phyloP scores from a whole-genome alignment of 306 rosid species.

The Ormosia emarginata region DNA sequence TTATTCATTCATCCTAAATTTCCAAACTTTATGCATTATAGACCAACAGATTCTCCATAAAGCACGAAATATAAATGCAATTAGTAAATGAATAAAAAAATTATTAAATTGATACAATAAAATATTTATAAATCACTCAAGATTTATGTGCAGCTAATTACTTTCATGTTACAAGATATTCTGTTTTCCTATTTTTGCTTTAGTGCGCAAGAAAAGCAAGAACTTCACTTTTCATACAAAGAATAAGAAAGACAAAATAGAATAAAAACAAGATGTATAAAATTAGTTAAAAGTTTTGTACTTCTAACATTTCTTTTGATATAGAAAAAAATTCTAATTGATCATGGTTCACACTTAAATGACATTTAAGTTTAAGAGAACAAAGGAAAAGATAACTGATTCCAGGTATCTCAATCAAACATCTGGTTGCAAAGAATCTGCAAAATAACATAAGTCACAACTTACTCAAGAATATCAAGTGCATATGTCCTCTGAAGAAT shows the following conservation, averaged over 20 bases:
- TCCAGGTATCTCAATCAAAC: constrained; percentile 14
- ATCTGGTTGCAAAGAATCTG: neutral
- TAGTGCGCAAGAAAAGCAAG: neutral
- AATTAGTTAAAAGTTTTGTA: neutral
- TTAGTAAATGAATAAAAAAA: neutral
- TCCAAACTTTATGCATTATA: neutral
- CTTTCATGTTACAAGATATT: constrained; percentile 8
- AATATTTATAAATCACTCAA: neutral
- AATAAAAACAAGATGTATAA: neutral
- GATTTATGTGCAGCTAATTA: neutral
- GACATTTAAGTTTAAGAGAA: constrained; percentile 13
- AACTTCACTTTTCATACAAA: neutral
- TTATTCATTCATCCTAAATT: neutral
- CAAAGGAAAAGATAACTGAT: neutral
- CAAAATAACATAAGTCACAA: constrained; percentile 13
- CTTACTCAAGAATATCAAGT: constrained; percentile 98
- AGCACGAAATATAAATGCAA: neutral
- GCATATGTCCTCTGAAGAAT: constrained; percentile 83
- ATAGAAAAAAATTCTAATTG: neutral
- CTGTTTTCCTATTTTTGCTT: neutral
- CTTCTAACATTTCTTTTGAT: neutral
- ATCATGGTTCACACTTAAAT: constrained; percentile 1
- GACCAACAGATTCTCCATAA: neutral
- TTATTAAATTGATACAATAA: neutral
- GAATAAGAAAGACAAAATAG: neutral